Base-by-base conservation (phyloP, 2,329 filamentous ascomycete species). In the Mollisia scopiformis region DNA sequence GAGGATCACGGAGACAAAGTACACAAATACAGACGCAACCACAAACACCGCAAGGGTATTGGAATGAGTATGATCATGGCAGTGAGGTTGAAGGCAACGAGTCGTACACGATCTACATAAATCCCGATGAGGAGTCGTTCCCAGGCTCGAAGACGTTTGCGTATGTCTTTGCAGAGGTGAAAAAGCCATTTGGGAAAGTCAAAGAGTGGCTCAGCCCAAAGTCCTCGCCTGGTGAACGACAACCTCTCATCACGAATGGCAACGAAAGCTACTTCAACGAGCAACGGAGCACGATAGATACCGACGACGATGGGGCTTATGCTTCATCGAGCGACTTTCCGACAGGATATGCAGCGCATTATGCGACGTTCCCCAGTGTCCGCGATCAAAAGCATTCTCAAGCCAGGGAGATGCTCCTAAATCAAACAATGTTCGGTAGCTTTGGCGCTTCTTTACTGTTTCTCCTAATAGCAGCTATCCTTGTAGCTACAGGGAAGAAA, bases 51-150 rank as follows among this genome's bases (percentile, higher is more conserved):
- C 69, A 71, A 58, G 35, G 55, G 21, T 95, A 94, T 72, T 96
- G 92, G 91, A 94, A 91, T 74, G 92, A 96, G 74, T 95, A 94
- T 74, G 92, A 96, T 67, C 78, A 93, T 72, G 90, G 90, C 8
- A 92, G 91, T 72, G 90, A 93, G 57, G 74, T 67, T 11, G 49
- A 51, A 35, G 77, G 76, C 11, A 86, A 82, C 2, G 77, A 86
- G 35, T 83, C 82, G 30, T 95, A 92, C 73, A 82, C 86, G 47
- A 88, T 95, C 66, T 92, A 91, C 69, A 79, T 94, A 61, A 84
- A 93, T 71, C 90, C 91, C 0, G 83, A 91, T 66, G 84, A 84
- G 1, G 79, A 82, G 25, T 58, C 61, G 19, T 89, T 91, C 57
- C 86, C 88, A 0, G 88, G 90, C 14, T 76, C 66, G 33, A 68